These are phyloP conservation scores for Suillus cothurnatus DNA, from an alignment of 768 basidiomycete genomes.

Conservation along the genomic window DNA sequence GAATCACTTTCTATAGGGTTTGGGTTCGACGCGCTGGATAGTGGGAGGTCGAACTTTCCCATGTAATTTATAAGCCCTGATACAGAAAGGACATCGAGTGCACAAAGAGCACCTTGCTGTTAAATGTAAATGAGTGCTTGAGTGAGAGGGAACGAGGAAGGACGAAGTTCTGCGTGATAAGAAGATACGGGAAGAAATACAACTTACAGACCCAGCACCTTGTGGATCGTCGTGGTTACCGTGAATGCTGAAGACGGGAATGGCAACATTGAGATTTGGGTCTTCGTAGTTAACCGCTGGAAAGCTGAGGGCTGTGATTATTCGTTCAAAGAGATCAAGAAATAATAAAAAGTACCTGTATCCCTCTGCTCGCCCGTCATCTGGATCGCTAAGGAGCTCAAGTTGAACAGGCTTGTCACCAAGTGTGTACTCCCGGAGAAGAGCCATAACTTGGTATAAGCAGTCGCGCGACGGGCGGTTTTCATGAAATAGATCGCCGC, in stretches of 20 bases:
- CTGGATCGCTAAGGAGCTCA: slow-evolving; percentile 90
- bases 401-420: slow-evolving; percentile 89
- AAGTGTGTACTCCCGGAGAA: slow-evolving; percentile 88
- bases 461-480: slow-evolving; percentile 92
- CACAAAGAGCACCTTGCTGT: slow-evolving; percentile 93
- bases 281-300: slow-evolving; percentile 98
- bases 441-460: slow-evolving; percentile 84
- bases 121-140: slow-evolving; percentile 1
- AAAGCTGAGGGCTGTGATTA: slow-evolving; percentile 55
- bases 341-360: slow-evolving; percentile 63
- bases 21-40: slow-evolving; percentile 51
- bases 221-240: slow-evolving; percentile 99
- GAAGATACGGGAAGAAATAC: background rate
- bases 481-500: slow-evolving; percentile 97
- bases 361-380: slow-evolving; percentile 83
- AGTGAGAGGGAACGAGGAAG: background rate
- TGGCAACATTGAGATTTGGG: slow-evolving; percentile 89
- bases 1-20: slow-evolving; percentile 21
- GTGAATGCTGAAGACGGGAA: slow-evolving; percentile 99
- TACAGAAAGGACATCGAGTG: slow-evolving; percentile 92
- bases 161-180: background rate
- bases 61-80: slow-evolving; percentile 96
- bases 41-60: slow-evolving; percentile 90
- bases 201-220: slow-evolving; percentile 83
- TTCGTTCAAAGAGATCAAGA: background rate